Evolutionary conservation across 345 rosid species (phyloP), one percentile per base, ranked within the genome.

Genomic region (Eucalyptus coolabah): DNA sequence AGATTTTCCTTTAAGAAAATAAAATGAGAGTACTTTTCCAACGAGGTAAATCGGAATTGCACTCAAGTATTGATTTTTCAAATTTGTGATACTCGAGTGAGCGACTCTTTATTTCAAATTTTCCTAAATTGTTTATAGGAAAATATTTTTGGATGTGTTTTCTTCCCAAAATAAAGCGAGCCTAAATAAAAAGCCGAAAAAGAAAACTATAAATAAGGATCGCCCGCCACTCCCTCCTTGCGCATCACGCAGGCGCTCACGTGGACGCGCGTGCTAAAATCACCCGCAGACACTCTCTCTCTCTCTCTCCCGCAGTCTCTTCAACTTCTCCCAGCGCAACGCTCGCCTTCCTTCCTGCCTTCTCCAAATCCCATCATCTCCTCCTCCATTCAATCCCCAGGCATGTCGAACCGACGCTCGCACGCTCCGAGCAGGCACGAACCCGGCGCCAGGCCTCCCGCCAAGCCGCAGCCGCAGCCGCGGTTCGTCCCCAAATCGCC

Each of bases 361-460:
- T 23, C 44, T 5, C 44, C 26, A 5, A 72, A 0, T 18, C 12
- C 47, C 47, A 77, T 77, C 77, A 15, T n/a, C 77, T n/a, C 77
- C 37, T 77, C 85, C 47, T 77, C 47, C 47, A 7, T 77, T 40
- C 85, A 0, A 77, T 40, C 82, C 82, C 44, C 82, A 94, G 24
- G 44, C 86, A 96, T 95, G 99, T 96, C 98, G 87, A 93, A 93
- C 47, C 93, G 96, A 23, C 87, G 92, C 80, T 15, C 91, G n/a
- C 90, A 90, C 88, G 89, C 37, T 50, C 88, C 56, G 87, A 92
- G 50, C 89, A 90, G 88, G 89, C 90, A 90, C 17, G 92, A 87
- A 65, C 60, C 86, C 90, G 90, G 82, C 87, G 51, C 89, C 91
- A 90, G 72, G 92, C 90, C 92, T 53, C 72, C 86, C 91, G 56